phyloP scores from a whole-genome alignment of 2,329 filamentous ascomycete species.

The Chrysosporium keratinophilum region DNA sequence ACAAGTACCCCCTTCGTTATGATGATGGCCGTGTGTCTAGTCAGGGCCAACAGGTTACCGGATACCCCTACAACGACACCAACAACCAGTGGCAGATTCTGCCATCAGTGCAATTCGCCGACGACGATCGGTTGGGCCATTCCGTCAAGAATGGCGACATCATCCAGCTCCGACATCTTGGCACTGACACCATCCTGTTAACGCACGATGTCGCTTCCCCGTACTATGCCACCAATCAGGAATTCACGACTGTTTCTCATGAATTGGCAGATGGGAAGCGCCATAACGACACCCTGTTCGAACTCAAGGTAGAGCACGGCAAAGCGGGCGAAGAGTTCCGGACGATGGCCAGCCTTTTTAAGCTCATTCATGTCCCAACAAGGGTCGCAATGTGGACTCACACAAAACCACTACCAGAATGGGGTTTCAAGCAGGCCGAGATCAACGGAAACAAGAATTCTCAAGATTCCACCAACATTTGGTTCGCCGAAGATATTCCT shows the following conservation, averaged over 20 bases:
- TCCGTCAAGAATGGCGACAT: slow-evolving; percentile 73
- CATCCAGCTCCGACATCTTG: slow-evolving; percentile 74
- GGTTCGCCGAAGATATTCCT: slow-evolving; percentile 87
- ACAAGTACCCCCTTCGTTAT: slow-evolving; percentile 84
- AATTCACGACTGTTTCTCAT: slow-evolving; percentile 73
- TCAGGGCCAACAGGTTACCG: slow-evolving; percentile 95
- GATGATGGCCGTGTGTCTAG: slow-evolving; percentile 95
- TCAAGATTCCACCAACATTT: slow-evolving; percentile 79
- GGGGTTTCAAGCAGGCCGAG: slow-evolving; percentile 94
- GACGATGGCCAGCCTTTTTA: slow-evolving; percentile 86
- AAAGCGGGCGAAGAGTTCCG: slow-evolving; percentile 77
- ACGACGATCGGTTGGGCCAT: slow-evolving; percentile 49
- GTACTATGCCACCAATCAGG: slow-evolving; percentile 93
- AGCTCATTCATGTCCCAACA: slow-evolving; percentile 84
- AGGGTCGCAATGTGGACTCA: slow-evolving; percentile 99
- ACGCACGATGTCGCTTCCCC: slow-evolving; percentile 97
- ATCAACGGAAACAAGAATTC: slow-evolving; percentile 99
- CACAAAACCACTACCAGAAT: slow-evolving; percentile 86
- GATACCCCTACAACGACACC: slow-evolving; percentile 95
- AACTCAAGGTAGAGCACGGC: slow-evolving; percentile 78
- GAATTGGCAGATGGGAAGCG: slow-evolving; percentile 65
- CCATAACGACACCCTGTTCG: slow-evolving; percentile 83
- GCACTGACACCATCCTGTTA: slow-evolving; percentile 74
- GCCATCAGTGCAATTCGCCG: slow-evolving; percentile 47
- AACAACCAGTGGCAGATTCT: slow-evolving; percentile 98